Evolutionary conservation across 257 asterid species (phyloP), one percentile per base, ranked within the genome.

Genomic region (Solanum infundibuliforme): DNA sequence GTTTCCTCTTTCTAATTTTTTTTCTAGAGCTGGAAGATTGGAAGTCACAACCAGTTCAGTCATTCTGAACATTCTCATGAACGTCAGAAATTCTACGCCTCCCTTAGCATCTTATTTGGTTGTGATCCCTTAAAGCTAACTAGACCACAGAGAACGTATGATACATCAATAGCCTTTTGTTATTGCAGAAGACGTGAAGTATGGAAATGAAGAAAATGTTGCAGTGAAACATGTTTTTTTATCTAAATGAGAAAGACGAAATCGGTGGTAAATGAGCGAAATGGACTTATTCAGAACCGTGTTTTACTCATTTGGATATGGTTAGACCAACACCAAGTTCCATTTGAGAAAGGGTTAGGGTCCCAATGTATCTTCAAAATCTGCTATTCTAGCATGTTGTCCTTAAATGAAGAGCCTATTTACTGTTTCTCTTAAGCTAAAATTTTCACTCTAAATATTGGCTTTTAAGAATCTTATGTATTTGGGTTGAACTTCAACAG

Each of bases 401-500:
- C 20, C 25, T 66, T 36, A 16, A 66, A 85, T 25, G 58, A 12
- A 35, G 79, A 71, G 29, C 66, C 41, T 71, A 18, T 23, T 65
- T 39, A 66, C 7, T 23, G 76, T n/a, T 60, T 46, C 31, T 72
- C 60, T 25, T 48, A 34, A 82, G 86, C 86, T 16, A 23, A 86
- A n/a, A 10, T 10, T 38, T 12, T n/a, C 31, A 39, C 74, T 58
- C 55, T n/a, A 85, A 35, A 34, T 81, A 14, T 39, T 5, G 11
- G 46, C 60, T 83, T 74, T 76, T 60, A 87, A 85, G 77, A 62
- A 85, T 62, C 38, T 31, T 69, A 39, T 66, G 25, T 55, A 62
- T 39, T 35, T 86, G 86, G 84, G 83, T 84, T 7, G 58, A 14
- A 25, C 32, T 58, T 88, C 84, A 39, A 90, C 94, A 97, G 99